Conservation (phyloP, 805 yeast genomes). For the Metschnikowia chrysomelidarum region DNA sequence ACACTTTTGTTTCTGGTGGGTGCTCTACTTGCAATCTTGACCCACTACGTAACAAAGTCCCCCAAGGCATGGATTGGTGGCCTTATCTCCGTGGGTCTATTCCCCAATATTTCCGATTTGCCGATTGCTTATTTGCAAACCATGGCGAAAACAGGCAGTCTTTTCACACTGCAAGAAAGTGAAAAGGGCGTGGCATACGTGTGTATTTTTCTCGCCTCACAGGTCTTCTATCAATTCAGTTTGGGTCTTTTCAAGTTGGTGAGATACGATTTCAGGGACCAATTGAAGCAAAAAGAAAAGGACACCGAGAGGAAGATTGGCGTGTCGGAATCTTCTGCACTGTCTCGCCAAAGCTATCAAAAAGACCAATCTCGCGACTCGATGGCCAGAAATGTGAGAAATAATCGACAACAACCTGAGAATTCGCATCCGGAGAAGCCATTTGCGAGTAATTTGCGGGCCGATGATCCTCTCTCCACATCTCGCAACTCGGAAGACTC, state of each 20-base stretch:
- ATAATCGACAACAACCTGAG: no score
- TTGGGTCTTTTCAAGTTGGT: constrained; percentile 71
- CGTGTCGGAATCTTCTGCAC: background rate
- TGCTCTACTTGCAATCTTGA: constrained; percentile 41
- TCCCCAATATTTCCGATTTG: constrained; percentile 78
- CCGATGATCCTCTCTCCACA: no score
- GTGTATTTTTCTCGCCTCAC: constrained; percentile 70
- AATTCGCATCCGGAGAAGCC: no score
- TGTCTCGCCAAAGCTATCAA: no score
- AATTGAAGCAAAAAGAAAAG: constrained; percentile 12
- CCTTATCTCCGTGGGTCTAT: constrained; percentile 62
- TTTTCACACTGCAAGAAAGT: constrained; percentile 58
- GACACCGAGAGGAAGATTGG: constrained; percentile 4
- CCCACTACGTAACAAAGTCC: constrained; percentile 51
- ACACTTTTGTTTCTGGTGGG: constrained; percentile 53
- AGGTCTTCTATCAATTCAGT: constrained; percentile 67
- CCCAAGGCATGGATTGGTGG: constrained; percentile 82
- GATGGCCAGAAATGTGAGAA: no score
- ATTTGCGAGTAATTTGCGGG: no score
- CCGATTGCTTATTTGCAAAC: constrained; percentile 84
- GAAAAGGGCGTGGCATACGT: constrained; percentile 80
- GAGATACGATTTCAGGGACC: constrained; percentile 63
- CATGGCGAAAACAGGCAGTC: constrained; percentile 56
- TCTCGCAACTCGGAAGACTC: constrained; percentile 4
- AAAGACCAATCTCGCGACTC: no score